Conservation (phyloP, 306 rosid genomes). For the Nissolia schottii region DNA sequence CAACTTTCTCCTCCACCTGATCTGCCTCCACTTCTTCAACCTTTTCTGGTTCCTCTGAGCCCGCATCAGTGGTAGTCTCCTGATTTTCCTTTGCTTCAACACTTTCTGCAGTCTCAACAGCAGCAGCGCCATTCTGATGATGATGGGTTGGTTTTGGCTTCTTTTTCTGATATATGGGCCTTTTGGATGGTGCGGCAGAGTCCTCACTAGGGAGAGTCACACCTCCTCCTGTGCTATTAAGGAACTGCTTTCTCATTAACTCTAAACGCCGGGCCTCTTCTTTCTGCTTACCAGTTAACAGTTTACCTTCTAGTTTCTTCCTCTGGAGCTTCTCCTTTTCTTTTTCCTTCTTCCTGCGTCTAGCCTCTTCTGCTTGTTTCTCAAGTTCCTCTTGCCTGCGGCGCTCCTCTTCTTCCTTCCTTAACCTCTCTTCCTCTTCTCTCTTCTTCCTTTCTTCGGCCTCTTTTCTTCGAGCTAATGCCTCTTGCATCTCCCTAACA, state of each 20-base stretch:
- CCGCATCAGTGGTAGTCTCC: constrained; percentile 41
- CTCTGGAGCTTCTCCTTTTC: constrained; percentile 75
- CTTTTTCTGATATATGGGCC: constrained; percentile 78
- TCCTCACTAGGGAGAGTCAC: constrained; percentile 47
- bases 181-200: constrained; percentile 51
- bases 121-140: constrained; percentile 52
- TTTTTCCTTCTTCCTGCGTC: constrained; percentile 72
- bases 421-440: constrained; percentile 90
- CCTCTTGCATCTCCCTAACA: constrained; percentile 99
- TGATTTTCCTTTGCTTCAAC: constrained; percentile 44
- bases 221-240: constrained; percentile 48
- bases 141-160: constrained; percentile 51
- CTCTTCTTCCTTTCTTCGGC: constrained; percentile 71
- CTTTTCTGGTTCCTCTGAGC: constrained; percentile 46
- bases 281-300: constrained; percentile 70
- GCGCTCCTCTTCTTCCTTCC: constrained; percentile 86
- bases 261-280: constrained; percentile 75
- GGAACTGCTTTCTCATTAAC: constrained; percentile 81
- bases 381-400: constrained; percentile 72
- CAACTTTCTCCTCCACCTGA: constrained; percentile 50
- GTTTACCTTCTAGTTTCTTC: constrained; percentile 72
- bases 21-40: constrained; percentile 52
- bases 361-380: constrained; percentile 82
- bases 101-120: constrained; percentile 46
- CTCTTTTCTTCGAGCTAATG: constrained; percentile 80